A percentile compares a stretch with the other conserved stretches of the same genome.
phyloP scores from a whole-genome alignment of 176 grass and related monocot genomes.

The Ensete glaucum region DNA sequence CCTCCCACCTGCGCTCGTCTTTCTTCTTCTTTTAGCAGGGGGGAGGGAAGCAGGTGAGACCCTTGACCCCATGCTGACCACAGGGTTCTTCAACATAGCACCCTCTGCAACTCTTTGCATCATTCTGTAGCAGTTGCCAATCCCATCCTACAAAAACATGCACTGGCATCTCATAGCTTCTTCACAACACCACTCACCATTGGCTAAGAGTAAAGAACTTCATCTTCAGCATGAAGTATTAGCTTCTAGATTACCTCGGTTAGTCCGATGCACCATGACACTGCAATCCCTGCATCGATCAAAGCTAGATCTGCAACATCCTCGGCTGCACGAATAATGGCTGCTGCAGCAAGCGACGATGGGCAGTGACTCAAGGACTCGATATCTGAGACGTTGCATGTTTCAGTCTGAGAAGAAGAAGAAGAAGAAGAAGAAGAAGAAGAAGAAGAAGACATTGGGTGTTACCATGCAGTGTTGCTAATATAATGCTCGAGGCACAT shows the following conservation, averaged over 20 bases:
- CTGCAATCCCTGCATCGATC: slow-evolving; percentile 32
- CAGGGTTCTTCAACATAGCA: slow-evolving; percentile 27
- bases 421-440: too few relatives aligned
- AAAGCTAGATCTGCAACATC: slow-evolving; percentile 39
- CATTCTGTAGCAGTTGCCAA: slow-evolving; percentile 55
- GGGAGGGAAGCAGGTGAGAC: slow-evolving; percentile 36
- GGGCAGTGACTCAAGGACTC: slow-evolving; percentile 67
- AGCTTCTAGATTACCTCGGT: slow-evolving; percentile 36
- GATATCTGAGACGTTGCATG: slow-evolving; percentile 36
- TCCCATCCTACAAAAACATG: slow-evolving; percentile 44
- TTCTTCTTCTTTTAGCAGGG: slow-evolving; percentile 60
- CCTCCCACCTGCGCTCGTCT: slow-evolving; percentile 27
- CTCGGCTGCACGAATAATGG: slow-evolving; percentile 57
- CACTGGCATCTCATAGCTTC: background rate
- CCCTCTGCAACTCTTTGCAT: slow-evolving; percentile 49
- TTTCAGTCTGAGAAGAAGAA: background rate
- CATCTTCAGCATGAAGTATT: too few relatives aligned
- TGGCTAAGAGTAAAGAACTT: too few relatives aligned
- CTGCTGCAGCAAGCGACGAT: slow-evolving; percentile 75
- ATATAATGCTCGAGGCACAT: slow-evolving; percentile 47
- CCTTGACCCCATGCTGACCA: slow-evolving; percentile 30
- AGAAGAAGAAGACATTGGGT: too few relatives aligned
- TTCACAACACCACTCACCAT: background rate
- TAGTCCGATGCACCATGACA: slow-evolving; percentile 74
- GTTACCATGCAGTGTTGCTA: slow-evolving; percentile 59